Evolutionary conservation across 1,284 basidiomycete genomes (phyloP).

Genomic region (Termitomyces sp.): DNA sequence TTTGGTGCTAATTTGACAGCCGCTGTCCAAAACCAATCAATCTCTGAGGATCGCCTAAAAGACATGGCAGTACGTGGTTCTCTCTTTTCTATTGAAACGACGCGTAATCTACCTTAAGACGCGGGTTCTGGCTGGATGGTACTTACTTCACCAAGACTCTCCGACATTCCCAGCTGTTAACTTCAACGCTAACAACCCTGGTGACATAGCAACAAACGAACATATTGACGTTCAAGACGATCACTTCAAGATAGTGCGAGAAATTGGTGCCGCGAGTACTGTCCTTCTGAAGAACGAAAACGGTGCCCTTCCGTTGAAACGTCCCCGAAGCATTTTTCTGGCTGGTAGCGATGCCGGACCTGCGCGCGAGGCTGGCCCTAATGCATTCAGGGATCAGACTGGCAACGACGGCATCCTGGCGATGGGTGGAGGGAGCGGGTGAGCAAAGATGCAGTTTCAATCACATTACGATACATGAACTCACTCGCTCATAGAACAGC

Average conservation of each 20-base stretch:
- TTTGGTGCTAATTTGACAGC: slow-evolving; percentile 60
- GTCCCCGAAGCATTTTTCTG: slow-evolving; percentile 53
- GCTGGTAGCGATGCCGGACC: slow-evolving; percentile 72
- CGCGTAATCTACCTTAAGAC: slow-evolving; percentile 21
- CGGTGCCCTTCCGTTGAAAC: slow-evolving; percentile 59
- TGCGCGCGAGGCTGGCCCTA: slow-evolving; percentile 56
- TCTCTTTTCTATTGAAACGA: slow-evolving; percentile 6
- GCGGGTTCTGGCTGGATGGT: slow-evolving; percentile 60
- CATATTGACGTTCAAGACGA: slow-evolving; percentile 74
- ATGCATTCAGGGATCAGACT: slow-evolving; percentile 62
- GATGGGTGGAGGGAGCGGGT: slow-evolving; percentile 45
- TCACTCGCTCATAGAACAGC: slow-evolving; percentile 42
- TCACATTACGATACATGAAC: too few relatives aligned
- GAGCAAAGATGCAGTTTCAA: neutral
- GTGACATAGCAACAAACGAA: slow-evolving; percentile 50
- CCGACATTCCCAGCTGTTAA: slow-evolving; percentile 51
- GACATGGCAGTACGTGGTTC: slow-evolving; percentile 45
- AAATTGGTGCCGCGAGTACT: slow-evolving; percentile 72
- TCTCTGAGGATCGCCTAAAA: slow-evolving; percentile 58
- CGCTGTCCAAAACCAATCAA: slow-evolving; percentile 64
- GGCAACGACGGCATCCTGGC: slow-evolving; percentile 66
- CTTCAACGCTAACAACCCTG: slow-evolving; percentile 54
- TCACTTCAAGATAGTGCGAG: slow-evolving; percentile 64
- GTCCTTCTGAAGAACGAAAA: slow-evolving; percentile 79
- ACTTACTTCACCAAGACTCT: slow-evolving; percentile 59